Percentiles rank a stretch among this genome's conserved stretches.
phyloP scores from a whole-genome alignment of 2,329 filamentous ascomycete genomes.

The Fusarium sp. region DNA sequence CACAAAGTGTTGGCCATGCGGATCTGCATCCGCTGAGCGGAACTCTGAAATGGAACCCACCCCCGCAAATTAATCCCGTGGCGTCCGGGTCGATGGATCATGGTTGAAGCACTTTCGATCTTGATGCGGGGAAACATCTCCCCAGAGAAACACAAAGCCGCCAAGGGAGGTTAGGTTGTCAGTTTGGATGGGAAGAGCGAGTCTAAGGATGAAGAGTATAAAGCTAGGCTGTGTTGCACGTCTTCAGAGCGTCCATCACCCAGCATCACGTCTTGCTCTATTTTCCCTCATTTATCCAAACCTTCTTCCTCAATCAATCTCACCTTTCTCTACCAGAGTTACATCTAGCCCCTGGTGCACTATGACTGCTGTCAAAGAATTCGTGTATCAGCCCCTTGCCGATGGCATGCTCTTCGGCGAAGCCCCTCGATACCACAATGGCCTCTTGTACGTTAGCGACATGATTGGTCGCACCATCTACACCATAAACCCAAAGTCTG shows the following conservation, averaged over 20 bases:
- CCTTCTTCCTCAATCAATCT: background rate
- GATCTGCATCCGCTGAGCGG: background rate
- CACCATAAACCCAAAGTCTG: background rate
- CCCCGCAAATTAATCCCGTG: background rate
- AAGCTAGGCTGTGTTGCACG: background rate
- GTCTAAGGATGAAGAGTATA: background rate
- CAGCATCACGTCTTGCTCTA: background rate
- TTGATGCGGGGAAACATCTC: background rate
- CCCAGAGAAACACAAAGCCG: background rate
- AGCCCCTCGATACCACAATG: background rate
- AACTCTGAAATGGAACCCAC: background rate
- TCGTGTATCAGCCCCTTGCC: background rate
- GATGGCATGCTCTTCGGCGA: background rate
- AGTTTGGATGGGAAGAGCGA: background rate
- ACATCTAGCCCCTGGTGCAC: background rate
- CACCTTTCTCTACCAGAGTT: background rate
- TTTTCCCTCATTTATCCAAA: background rate
- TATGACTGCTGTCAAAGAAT: background rate
- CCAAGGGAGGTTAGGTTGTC: background rate
- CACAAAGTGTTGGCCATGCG: background rate
- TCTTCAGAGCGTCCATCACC: background rate
- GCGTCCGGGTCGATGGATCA: background rate
- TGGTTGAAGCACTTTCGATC: background rate
- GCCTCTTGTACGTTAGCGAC: background rate
- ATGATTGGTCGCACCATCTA: background rate